Evolutionary conservation across 495 filamentous ascomycete species (phyloP).

Genomic region (Aspergillus biplanus): DNA sequence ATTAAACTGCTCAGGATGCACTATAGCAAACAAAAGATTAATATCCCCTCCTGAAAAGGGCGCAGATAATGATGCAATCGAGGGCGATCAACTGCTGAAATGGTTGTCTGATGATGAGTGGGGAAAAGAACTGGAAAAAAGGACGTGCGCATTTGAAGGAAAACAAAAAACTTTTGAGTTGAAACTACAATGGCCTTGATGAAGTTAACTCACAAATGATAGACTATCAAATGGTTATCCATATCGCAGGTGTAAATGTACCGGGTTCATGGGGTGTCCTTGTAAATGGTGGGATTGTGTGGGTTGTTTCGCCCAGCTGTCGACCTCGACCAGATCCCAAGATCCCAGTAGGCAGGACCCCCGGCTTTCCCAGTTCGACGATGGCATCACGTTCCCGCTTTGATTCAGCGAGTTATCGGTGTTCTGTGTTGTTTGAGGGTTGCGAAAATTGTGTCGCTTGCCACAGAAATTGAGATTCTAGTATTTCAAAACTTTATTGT

Average conservation of each 20-base stretch:
- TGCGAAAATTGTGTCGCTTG: neutral
- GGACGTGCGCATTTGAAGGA: neutral
- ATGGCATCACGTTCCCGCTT: too few relatives aligned
- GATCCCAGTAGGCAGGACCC: too few relatives aligned
- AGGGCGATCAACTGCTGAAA: neutral
- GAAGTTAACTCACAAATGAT: too few relatives aligned
- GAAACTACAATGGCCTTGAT: neutral
- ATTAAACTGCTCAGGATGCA: neutral
- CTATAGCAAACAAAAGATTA: neutral
- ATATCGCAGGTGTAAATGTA: too few relatives aligned
- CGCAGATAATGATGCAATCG: neutral
- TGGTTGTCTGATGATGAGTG: neutral
- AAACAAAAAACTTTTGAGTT: neutral
- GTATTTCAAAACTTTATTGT: neutral
- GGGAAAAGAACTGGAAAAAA: neutral
- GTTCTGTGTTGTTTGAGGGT: neutral
- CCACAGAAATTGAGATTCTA: neutral
- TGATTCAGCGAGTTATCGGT: too few relatives aligned
- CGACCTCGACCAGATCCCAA: too few relatives aligned
- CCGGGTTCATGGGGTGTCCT: too few relatives aligned
- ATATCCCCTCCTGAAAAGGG: neutral
- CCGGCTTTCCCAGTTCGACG: too few relatives aligned
- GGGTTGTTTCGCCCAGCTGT: too few relatives aligned
- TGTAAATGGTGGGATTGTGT: too few relatives aligned
- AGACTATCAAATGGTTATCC: too few relatives aligned